Evolutionary conservation across 306 rosid genomes (phyloP).

Genomic region (Medicago ruthenica): DNA sequence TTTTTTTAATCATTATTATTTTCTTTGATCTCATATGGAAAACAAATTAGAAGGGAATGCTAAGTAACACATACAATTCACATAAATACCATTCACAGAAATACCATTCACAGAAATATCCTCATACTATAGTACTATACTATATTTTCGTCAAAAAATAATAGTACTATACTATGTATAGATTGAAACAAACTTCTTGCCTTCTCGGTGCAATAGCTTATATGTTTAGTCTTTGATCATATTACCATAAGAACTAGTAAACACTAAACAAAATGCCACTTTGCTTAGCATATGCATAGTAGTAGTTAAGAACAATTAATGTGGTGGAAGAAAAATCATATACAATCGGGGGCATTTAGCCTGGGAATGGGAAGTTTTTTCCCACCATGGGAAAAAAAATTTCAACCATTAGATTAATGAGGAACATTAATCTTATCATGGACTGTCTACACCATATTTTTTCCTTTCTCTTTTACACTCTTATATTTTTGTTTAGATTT

Average conservation of each 20-base stretch:
- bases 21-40: too few relatives aligned
- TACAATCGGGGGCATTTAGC: too few relatives aligned
- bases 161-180: background rate
- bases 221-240: background rate
- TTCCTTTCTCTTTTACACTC: too few relatives aligned
- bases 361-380: too few relatives aligned
- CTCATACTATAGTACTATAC: background rate
- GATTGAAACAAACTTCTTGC: background rate
- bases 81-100: background rate
- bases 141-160: background rate
- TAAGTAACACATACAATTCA: background rate
- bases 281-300: background rate
- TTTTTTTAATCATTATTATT: too few relatives aligned
- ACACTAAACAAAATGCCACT: background rate
- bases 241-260: background rate
- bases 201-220: background rate
- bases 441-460: too few relatives aligned
- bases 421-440: too few relatives aligned
- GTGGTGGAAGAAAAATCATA: constrained; percentile 7
- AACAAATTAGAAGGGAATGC: too few relatives aligned
- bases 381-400: too few relatives aligned
- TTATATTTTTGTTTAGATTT: too few relatives aligned
- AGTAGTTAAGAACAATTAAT: background rate
- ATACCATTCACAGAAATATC: background rate
- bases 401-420: too few relatives aligned